Base-by-base conservation (phyloP, 2,329 filamentous ascomycete species). In the Elsinoe fawcettii region DNA sequence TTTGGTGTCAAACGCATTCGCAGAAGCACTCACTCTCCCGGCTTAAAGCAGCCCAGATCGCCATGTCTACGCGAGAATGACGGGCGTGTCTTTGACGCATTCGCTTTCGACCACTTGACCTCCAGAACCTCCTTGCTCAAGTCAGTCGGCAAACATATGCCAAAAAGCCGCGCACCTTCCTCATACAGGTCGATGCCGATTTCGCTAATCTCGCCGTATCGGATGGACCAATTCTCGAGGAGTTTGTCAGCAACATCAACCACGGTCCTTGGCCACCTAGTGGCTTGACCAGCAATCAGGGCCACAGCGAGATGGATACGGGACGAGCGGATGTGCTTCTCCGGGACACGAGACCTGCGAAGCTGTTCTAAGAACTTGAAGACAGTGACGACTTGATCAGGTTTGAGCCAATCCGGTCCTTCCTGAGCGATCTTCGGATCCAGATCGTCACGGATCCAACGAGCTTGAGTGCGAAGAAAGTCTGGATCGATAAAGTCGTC, bases 401-500 rank as follows among this genome's bases (percentile, higher is more conserved):
- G 68, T 12, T 67, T 65, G 27, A 78, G 64, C 3, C 66, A 64
- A 37, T 76, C 67, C 0, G 73, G 71, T 1, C 76, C 76, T 37
- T 77, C 70, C 16, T 70, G 72, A 5, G 76, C 74, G 47, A 77
- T 69, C 41, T 71, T 63, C 2, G 71, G 67, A 55, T 78, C 76
- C 14, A 78, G 71, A 4, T 72, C 70, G 62, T 78, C 74, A 34
- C 76, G 74, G 53, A 78, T 76, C 74, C 75, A 77, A 30, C 64
- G 65, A 2, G 73, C 65, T 43, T 72, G 64, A 18, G 67, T 58
- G 36, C 66, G 71, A 44, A 77, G 69, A 20, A 66, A 63, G 5
- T 67, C 60, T 3, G 61, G 55, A 37, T 64, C 56, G 18, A 58
- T 25, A 20, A 20, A 9, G 22, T 57, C 30, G 30, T 56, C 54